Evolutionary conservation across 129 eudicot species (phyloP).

Genomic region (Cynara cardunculus): DNA sequence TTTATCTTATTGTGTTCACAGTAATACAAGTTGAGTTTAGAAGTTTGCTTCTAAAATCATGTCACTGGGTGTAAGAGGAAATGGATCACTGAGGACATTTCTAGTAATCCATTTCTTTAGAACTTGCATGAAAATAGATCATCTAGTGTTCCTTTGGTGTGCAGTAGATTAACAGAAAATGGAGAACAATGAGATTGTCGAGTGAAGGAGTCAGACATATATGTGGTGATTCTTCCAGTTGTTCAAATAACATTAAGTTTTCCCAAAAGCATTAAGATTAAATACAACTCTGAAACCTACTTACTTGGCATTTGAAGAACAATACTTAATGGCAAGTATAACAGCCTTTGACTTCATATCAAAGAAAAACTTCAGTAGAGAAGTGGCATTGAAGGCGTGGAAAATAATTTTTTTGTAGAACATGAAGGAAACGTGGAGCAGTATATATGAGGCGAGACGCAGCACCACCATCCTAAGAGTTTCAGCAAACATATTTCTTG

Average conservation of each 20-base stretch:
- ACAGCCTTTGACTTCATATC: not conserved
- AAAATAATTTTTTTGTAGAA: not conserved
- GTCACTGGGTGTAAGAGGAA: not conserved
- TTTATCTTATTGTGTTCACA: not conserved
- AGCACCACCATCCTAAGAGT: not conserved
- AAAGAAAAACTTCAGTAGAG: not conserved
- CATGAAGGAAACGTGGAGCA: not conserved
- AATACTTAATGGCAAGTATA: not conserved
- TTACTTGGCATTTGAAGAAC: not conserved
- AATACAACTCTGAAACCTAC: not conserved
- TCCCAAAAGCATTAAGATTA: not conserved
- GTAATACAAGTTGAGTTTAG: not conserved
- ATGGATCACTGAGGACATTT: not conserved
- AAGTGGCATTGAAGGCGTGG: not conserved
- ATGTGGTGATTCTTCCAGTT: not conserved
- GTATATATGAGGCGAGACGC: not conserved
- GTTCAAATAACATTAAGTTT: not conserved
- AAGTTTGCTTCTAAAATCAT: constrained; percentile 8
- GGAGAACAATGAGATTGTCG: not conserved
- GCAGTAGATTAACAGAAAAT: not conserved
- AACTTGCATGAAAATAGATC: constrained; percentile 12
- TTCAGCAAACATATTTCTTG: not conserved
- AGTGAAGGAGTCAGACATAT: not conserved
- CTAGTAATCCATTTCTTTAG: not conserved
- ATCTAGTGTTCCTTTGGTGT: not conserved